Evolutionary conservation across 1,284 basidiomycete genomes (phyloP).

Genomic region (Porogramme epimiltina): DNA sequence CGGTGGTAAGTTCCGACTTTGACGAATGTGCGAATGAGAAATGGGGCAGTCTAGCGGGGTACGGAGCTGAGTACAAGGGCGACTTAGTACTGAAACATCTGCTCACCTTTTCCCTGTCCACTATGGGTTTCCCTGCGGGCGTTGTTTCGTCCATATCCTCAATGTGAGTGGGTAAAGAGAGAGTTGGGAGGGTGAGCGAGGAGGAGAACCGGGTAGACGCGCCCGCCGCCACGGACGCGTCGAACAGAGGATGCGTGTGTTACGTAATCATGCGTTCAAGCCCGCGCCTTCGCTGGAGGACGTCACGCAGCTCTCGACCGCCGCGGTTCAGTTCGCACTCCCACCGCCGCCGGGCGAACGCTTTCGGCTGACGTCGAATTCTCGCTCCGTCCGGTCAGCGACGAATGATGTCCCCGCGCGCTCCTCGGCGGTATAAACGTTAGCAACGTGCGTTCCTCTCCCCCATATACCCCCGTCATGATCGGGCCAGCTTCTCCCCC

Average conservation of each 20-base stretch:
- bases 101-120: constrained; percentile 46
- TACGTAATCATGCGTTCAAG: no score
- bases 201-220: background rate
- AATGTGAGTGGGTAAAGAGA: background rate
- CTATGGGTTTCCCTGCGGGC: constrained; percentile 31
- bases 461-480: background rate
- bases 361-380: no score
- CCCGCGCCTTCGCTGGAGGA: no score
- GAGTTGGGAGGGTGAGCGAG: background rate
- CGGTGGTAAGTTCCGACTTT: constrained; percentile 78
- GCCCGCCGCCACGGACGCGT: background rate
- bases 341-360: no score
- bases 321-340: no score
- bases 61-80: background rate
- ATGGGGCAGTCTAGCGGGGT: constrained; percentile 62
- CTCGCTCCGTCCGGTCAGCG: no score
- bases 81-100: background rate
- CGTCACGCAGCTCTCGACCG: no score
- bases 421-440: no score
- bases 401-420: no score
- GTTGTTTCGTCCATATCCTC: constrained; percentile 28
- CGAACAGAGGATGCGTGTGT: background rate
- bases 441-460: constrained; percentile 1
- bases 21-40: constrained; percentile 78
- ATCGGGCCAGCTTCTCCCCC: background rate